Base-by-base conservation (phyloP, 2,329 filamentous ascomycete species). In the Fusarium sp. region DNA sequence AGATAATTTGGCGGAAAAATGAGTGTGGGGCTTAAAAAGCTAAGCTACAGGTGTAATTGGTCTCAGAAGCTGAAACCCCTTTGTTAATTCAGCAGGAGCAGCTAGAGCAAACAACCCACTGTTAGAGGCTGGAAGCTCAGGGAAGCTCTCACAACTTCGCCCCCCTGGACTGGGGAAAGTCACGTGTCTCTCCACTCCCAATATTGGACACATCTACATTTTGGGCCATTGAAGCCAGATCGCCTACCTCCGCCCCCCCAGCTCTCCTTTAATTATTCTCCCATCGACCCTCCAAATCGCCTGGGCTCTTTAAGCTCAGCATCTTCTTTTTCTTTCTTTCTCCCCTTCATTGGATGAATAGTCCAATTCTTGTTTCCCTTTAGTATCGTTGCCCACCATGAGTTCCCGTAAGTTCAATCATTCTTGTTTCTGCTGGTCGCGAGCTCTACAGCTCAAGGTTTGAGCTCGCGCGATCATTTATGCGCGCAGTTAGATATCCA, bases 321-420 rank as follows among this genome's bases (percentile, higher is more conserved):
- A 76, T 78, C 70, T 72, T 75, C 71, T 75, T 73, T 74, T 74
- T 73, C 72, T 76, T 76, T 76, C 75, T 76, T 75, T 75, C 75
- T 77, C 75, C 75, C 71, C 64, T 70, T 67, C 41, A 69, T 78
- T 80, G 81, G 78, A 80, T 82, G 80, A 81, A 75, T 79, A 78
- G 74, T 79, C 78, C 78, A 79, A 76, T 75, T 78, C 76, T 76
- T 78, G 78, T 77, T 76, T 78, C 76, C 72, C 69, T 72, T 71
- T 63, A 70, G 61, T 62, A 75, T 63, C 75, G 78, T 80, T 80
- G 78, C 79, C 80, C 84, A 85, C 75, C 79, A 86, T 86, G 84
- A 86, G 84, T 84, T 86, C 84, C 78, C 80, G 84, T 86, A 82
- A 86, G 84, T 86, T 51, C 55, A 44, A 38, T 43, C 58, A 69